Evolutionary conservation across 805 yeast species (phyloP), one percentile per base, ranked within the genome.

Genomic region (Grigorovia transvaalensis): DNA sequence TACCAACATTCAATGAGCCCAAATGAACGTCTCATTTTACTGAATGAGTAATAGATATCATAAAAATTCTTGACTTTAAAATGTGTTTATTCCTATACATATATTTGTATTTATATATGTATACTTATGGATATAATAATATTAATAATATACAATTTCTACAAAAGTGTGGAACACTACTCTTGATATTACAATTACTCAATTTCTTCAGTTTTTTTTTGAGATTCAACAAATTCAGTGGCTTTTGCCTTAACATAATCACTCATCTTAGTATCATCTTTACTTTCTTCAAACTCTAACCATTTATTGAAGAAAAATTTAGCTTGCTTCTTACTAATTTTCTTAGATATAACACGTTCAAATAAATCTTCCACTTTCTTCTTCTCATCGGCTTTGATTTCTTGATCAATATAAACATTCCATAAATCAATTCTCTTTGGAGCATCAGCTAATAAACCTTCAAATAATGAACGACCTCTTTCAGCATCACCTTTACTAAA

Each of bases 401-500:
- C 98, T 68, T 88, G 95, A 68, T 91, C 99, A 57, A 91, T 78
- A 69, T 89, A 91, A 44, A 91, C 95, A 63, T 86, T 90, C 98
- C 98, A 91, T 55, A 91, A 69, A 68, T 91, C 99, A 55, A 88
- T 79, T 71, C 95, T 81, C 75, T 88, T 88, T 50, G 96, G 93
- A 47, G 86, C 91, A 64, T 90, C 93, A 23, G 91, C 79, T 50
- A 91, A 69, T 57, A 91, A 77, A 53, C 97, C 98, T 72, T 91
- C 98, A 63, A 91, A 88, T 59, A 91, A 75, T 1, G 97, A 87
- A 66, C 98, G 83, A 51, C 95, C 99, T 67, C 90, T 91, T 69
- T 91, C 99, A 9, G 88, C 73, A 57, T 89, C 96, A 59, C 98
- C 98, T 68, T 84, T 83, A 51, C 74, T 59, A 67, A 84, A 91